Evolutionary conservation across 345 rosid species (phyloP).

Genomic region (Eucalyptus regnans): DNA sequence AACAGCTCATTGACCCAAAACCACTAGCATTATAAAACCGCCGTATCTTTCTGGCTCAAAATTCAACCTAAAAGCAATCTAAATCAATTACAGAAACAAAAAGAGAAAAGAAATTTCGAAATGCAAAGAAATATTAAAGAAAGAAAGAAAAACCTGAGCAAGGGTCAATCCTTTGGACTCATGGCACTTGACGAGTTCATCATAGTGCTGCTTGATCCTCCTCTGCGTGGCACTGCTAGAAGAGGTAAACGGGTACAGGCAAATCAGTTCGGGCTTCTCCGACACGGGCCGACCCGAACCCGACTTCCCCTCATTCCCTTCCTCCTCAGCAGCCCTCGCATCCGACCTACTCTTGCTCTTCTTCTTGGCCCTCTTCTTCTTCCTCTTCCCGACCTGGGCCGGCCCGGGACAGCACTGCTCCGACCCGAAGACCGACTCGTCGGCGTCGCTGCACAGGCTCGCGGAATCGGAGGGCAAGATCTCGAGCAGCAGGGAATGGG

Average conservation of each 20-base stretch:
- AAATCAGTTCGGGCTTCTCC: slow-evolving; percentile 49
- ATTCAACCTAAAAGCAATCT: not conserved
- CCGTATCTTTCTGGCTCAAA: not conserved
- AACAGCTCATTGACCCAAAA: not conserved
- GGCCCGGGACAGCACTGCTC: not conserved
- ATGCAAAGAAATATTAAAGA: not conserved
- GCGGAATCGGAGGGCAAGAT: not conserved
- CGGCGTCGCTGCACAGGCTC: slow-evolving; percentile 5
- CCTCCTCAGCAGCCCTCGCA: not conserved
- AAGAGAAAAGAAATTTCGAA: not conserved
- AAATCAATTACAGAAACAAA: not conserved
- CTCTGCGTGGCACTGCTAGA: slow-evolving; percentile 84
- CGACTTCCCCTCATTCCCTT: not conserved
- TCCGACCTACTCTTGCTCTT: slow-evolving; percentile 20
- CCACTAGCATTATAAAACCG: not conserved
- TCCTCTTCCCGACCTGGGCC: slow-evolving; percentile 8
- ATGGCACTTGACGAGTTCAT: slow-evolving; percentile 63
- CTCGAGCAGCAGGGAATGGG: not conserved
- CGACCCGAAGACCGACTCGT: not conserved
- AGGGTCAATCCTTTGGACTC: slow-evolving; percentile 59
- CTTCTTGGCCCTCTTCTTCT: slow-evolving; percentile 35
- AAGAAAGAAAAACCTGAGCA: slow-evolving; percentile 42
- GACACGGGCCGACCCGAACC: slow-evolving; percentile 3
- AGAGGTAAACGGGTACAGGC: slow-evolving; percentile 74
- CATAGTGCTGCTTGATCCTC: slow-evolving; percentile 87